Evolutionary conservation across 148 eudicot genomes (phyloP), one percentile per base, ranked within the genome.

Genomic region (Arctostaphylos glauca): DNA sequence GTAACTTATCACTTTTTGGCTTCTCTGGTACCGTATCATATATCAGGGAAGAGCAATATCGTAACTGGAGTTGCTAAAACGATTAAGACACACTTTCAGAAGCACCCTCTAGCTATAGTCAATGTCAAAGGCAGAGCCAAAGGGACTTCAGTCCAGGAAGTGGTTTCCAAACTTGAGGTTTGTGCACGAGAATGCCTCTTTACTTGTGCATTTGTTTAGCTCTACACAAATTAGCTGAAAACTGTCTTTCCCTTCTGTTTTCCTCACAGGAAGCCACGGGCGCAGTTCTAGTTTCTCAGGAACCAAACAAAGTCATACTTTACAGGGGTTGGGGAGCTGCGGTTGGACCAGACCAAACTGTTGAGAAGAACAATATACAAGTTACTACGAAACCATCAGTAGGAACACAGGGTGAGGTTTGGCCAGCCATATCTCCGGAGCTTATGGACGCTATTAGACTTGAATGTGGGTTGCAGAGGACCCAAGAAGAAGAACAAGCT

Each of bases 41-140:
- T 80, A 83, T 53, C 86, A 93, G 98, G 98, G 81, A 94, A 80
- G 84, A 96, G 94, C 90, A 93, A 96, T 84, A 84, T 89, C 52
- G 85, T 94, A 31, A 86, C 89, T 83, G 98, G 98, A 50, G 88
- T 93, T 77, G 99, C 96, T 53, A 93, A 91, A 89, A 83, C 97
- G 46, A 92, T 96, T 76, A 92, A 88, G 81, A 87, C 86, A 48
- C 98, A 94, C 86, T 96, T 96, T 83, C 85, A 90, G 88, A 93
- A 90, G 86, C 81, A 96, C 86, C 95, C 98, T 83, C 90, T 94
- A 79, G 99, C 94, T 50, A 91, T 96, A 54, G 96, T 96, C 70
- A 94, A 93, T 85, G 91, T 96, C 79, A 94, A 96, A 90, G 98
- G 95, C 82, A 90, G 98, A 87, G 98, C 97, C 72, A 91, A 93